Conservation (phyloP, 495 filamentous ascomycete genomes). For the Aspergillus haitiensis region DNA sequence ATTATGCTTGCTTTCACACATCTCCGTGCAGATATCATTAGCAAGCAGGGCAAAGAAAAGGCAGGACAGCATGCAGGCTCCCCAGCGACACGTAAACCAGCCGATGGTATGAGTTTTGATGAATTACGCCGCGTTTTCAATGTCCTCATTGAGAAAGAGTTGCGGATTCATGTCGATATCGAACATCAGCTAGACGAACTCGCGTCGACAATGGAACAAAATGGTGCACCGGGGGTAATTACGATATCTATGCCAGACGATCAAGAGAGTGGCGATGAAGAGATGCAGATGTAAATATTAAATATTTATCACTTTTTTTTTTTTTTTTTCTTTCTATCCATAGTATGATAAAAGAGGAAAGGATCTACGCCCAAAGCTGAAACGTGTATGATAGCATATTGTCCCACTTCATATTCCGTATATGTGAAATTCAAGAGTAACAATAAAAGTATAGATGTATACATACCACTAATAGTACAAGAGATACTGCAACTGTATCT, state of each 20-base stretch:
- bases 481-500: conserved; percentile 20
- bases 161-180: conserved; percentile 50
- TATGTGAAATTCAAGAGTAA: too few relatives aligned
- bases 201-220: conserved; percentile 18
- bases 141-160: conserved; percentile 53
- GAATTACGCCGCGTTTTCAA: conserved; percentile 50
- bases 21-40: conserved; percentile 35
- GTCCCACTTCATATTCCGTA: too few relatives aligned
- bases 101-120: conserved; percentile 35
- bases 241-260: conserved; percentile 34
- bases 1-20: conserved; percentile 62
- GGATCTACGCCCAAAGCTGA: too few relatives aligned
- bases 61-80: background rate
- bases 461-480: too few relatives aligned
- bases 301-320: too few relatives aligned
- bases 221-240: conserved; percentile 12
- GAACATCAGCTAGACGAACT: conserved; percentile 34
- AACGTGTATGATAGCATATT: too few relatives aligned
- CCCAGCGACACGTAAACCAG: conserved; percentile 1
- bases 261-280: conserved; percentile 30
- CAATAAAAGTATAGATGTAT: too few relatives aligned
- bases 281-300: conserved; percentile 21
- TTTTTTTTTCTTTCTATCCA: too few relatives aligned
- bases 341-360: too few relatives aligned
- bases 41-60: too few relatives aligned